Evolutionary conservation across 257 asterid genomes (phyloP).

Genomic region (Craterostigma plantagineum): DNA sequence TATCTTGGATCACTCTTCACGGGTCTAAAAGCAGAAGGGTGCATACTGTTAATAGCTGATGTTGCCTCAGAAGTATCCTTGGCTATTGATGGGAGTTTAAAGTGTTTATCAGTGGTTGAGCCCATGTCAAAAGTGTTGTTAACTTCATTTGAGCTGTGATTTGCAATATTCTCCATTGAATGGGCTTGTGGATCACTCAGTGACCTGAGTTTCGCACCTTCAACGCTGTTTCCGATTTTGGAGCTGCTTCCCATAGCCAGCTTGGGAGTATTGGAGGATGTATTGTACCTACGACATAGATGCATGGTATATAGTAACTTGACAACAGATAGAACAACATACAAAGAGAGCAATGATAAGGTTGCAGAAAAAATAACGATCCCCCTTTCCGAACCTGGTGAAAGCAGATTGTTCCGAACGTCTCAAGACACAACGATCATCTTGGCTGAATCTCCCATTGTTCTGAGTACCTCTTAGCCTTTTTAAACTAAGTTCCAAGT

Average conservation of each 20-base stretch:
- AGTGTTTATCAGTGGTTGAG: constrained; percentile 31
- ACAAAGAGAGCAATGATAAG: constrained; percentile 4
- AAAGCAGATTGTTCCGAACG: constrained; percentile 71
- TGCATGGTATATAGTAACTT: no score
- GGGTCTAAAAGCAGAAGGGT: constrained; percentile 30
- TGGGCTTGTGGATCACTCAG: constrained; percentile 18
- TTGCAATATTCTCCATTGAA: constrained; percentile 19
- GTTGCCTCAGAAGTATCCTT: constrained; percentile 35
- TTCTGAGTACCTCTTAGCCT: constrained; percentile 42
- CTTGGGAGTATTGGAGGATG: constrained; percentile 28
- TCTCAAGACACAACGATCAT: constrained; percentile 38
- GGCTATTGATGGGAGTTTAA: neutral
- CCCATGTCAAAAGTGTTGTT: constrained; percentile 47
- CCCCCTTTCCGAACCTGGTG: constrained; percentile 50
- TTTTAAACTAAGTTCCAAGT: constrained; percentile 43
- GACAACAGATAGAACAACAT: no score
- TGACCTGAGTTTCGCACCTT: constrained; percentile 28
- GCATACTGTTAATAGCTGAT: constrained; percentile 26
- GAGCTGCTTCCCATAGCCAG: constrained; percentile 28
- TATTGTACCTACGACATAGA: constrained; percentile 30
- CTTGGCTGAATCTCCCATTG: constrained; percentile 23
- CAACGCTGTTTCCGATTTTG: constrained; percentile 23
- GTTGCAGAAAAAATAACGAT: constrained; percentile 4
- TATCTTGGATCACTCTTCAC: no score
- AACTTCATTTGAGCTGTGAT: constrained; percentile 44